phyloP scores from a whole-genome alignment of 2,329 filamentous ascomycete species.

The Helicocarpus griseus region DNA sequence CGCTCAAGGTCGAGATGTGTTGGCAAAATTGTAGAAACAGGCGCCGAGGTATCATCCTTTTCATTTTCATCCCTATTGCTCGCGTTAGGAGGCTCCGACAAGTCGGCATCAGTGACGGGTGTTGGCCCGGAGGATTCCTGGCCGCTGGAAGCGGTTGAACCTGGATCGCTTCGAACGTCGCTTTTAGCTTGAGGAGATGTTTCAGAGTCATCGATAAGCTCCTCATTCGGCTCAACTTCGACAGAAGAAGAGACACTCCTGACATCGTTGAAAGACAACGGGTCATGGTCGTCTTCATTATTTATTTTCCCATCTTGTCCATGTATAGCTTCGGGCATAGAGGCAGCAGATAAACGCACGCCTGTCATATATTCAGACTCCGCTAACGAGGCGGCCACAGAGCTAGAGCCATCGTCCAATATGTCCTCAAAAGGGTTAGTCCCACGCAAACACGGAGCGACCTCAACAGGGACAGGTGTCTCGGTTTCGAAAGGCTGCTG shows the following conservation, averaged over 20 bases:
- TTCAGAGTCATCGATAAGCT: conserved; percentile 13
- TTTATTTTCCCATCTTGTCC: not conserved
- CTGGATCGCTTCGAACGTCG: not conserved
- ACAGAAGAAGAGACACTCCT: conserved; percentile 21
- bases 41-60: not conserved
- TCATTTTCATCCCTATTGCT: not conserved
- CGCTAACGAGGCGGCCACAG: conserved; percentile 47
- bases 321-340: not conserved
- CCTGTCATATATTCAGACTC: conserved; percentile 23
- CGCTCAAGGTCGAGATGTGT: too few relatives aligned
- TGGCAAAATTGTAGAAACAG: too few relatives aligned
- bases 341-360: not conserved
- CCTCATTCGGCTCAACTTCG: conserved; percentile 19
- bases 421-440: not conserved
- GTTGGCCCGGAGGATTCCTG: not conserved
- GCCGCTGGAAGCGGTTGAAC: not conserved
- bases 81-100: not conserved
- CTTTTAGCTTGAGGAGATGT: not conserved
- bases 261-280: conserved; percentile 11
- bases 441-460: not conserved
- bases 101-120: not conserved
- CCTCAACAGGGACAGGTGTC: not conserved
- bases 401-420: not conserved
- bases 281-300: not conserved
- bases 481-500: not conserved